Base-by-base conservation (phyloP, 768 basidiomycete species). In the Psilocybe cubensis region DNA sequence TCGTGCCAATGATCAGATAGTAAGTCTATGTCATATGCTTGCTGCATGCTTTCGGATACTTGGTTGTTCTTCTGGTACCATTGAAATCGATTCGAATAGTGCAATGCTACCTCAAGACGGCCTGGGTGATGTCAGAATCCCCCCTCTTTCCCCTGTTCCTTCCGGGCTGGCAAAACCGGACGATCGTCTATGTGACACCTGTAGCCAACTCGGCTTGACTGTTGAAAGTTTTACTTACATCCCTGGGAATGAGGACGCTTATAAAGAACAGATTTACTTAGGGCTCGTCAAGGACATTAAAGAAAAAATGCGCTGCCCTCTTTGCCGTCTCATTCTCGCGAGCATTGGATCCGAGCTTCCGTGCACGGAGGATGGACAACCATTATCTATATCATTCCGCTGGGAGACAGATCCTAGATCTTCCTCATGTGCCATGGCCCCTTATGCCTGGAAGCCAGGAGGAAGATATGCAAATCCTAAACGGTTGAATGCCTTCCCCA, bases 231-330 rank as follows among this genome's bases (percentile, higher is more conserved):
- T 60, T 31, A 41, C 45, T 14, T 48, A 52, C 24, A 14, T 24
- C 14, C 48, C 54, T 1, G 50, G 43, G 11, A 50, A 60, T 11
- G 10, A 46, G 3, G 49, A 46, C 8, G 28, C 20, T 11, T 12
- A 31, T 21, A 38, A 43, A n/a, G 23, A 17, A 11, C 54, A 33
- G 21, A 28, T 52, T 18, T 10, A 27, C 1, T 24, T 60, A 4
- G 59, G 59, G 7, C 42, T 56, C 9, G 59, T 60, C n/a, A 12
- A 40, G 11, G 54, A 60, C 12, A 18, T 60, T n/a, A 55, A 28
- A 33, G 31, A 44, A 44, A 56, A 48, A 21, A 3, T 33, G 1
- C 7, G 46, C 11, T 60, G 59, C 21, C 59, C 59, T 1, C 27
- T 60, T 9, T 60, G 59, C 17, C 41, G 59, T 8, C 38, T 60